These are phyloP conservation scores for Peterozyma toletana DNA, from an alignment of 805 yeast species.

Conservation along the genomic window DNA sequence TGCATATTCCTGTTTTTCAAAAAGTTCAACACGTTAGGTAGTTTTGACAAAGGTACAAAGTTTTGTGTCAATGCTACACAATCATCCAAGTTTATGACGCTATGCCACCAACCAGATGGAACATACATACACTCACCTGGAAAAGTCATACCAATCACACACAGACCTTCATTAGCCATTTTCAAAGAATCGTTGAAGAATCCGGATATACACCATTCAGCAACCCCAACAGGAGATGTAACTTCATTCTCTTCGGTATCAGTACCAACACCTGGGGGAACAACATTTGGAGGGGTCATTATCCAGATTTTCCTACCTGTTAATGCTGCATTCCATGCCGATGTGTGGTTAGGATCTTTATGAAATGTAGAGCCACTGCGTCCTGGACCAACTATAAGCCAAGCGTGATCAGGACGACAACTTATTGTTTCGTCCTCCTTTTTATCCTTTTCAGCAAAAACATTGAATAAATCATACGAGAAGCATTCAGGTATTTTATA, in stretches of 20 bases:
- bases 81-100: constrained; percentile 79
- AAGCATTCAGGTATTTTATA: constrained; percentile 50
- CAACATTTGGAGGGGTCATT: constrained; percentile 71
- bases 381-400: constrained; percentile 82
- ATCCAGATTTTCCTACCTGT: constrained; percentile 80
- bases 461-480: constrained; percentile 51
- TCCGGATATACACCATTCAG: constrained; percentile 86
- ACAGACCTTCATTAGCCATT: constrained; percentile 37
- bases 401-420: constrained; percentile 84
- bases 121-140: constrained; percentile 85
- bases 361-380: constrained; percentile 87
- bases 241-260: constrained; percentile 79
- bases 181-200: constrained; percentile 64
- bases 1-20: constrained; percentile 62
- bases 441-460: constrained; percentile 30
- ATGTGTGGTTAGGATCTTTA: constrained; percentile 86
- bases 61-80: constrained; percentile 86
- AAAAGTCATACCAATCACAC: constrained; percentile 64
- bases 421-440: constrained; percentile 15
- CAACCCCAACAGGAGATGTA: constrained; percentile 84
- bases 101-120: constrained; percentile 98
- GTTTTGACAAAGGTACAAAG: constrained; percentile 64
- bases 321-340: constrained; percentile 83
- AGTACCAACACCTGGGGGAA: constrained; percentile 83
- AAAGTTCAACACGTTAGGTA: constrained; percentile 59